Conservation (phyloP, 2,329 filamentous ascomycete genomes). For the Xylariaceae sp. region DNA sequence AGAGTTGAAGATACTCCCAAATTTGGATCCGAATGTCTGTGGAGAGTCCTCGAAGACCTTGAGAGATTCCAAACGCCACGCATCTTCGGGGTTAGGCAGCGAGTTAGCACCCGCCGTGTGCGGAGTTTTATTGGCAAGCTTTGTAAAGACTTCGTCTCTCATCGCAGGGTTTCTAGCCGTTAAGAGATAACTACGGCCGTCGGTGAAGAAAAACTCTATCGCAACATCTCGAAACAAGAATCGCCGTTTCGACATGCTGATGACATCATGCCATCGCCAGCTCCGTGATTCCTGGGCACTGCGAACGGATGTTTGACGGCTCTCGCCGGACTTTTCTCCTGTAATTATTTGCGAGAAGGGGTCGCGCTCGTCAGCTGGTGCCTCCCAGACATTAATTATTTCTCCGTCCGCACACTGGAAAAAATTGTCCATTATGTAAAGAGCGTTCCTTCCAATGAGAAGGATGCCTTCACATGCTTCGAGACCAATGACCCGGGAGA, state of each 20-base stretch:
- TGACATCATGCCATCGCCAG: constrained; percentile 93
- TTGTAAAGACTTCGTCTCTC: constrained; percentile 79
- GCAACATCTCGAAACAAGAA: constrained; percentile 96
- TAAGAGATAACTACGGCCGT: constrained; percentile 91
- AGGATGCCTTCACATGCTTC: constrained; percentile 93
- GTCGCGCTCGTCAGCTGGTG: constrained; percentile 87
- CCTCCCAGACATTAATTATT: constrained; percentile 95
- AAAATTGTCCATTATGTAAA: constrained; percentile 96
- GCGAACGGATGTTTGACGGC: constrained; percentile 57
- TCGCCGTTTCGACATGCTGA: constrained; percentile 92
- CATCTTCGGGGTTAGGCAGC: constrained; percentile 78
- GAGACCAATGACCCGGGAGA: constrained; percentile 89
- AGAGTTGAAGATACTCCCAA: constrained; percentile 89
- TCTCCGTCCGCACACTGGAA: constrained; percentile 95
- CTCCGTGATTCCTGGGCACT: constrained; percentile 80
- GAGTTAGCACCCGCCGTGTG: constrained; percentile 73
- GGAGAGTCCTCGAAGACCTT: constrained; percentile 64
- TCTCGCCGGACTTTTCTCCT: constrained; percentile 65
- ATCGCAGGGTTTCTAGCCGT: constrained; percentile 75
- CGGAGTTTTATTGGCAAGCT: constrained; percentile 77
- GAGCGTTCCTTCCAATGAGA: constrained; percentile 85
- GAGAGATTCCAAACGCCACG: constrained; percentile 88
- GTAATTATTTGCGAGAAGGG: constrained; percentile 94
- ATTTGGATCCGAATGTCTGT: constrained; percentile 77
- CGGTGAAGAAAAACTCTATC: constrained; percentile 96